Conservation (phyloP, 176 grass and related monocot species). For the Thalia dealbata region DNA sequence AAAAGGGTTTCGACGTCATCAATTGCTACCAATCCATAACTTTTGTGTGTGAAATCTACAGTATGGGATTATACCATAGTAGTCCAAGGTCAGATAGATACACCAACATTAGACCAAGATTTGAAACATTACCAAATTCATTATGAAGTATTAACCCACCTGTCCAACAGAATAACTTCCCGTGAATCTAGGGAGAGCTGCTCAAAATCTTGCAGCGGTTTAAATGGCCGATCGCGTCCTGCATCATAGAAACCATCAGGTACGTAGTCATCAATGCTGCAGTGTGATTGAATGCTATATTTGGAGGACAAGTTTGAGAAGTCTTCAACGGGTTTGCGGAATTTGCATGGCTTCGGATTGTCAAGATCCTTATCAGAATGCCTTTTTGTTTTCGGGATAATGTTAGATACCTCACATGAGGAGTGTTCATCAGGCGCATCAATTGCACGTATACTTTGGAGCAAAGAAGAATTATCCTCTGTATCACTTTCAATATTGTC, state of each 20-base stretch:
- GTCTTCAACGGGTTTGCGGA: conserved; percentile 52
- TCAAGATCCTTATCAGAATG: conserved; percentile 82
- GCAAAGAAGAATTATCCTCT: conserved; percentile 45
- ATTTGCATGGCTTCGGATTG: conserved; percentile 96
- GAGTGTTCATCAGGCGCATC: conserved; percentile 26
- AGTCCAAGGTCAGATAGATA: too few species aligned
- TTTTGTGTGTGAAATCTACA: too few species aligned
- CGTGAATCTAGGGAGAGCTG: conserved; percentile 52
- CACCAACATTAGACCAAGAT: too few species aligned
- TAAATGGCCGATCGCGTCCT: conserved; percentile 72
- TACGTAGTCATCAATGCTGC: conserved; percentile 74
- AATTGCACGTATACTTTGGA: neutral
- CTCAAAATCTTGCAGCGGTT: conserved; percentile 72
- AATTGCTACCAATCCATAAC: too few species aligned
- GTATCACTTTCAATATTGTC: conserved; percentile 31
- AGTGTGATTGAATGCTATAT: conserved; percentile 78
- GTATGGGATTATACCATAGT: too few species aligned
- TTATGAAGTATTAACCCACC: conserved; percentile 31
- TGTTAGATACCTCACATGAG: conserved; percentile 37
- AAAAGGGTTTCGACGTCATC: too few species aligned
- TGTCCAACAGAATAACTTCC: conserved; percentile 97
- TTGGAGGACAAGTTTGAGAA: conserved; percentile 67
- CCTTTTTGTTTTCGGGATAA: conserved; percentile 65
- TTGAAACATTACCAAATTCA: neutral
- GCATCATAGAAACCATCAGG: conserved; percentile 99